phyloP scores from a whole-genome alignment of 768 basidiomycete species.

The Tricholoma bakamatsutake region DNA sequence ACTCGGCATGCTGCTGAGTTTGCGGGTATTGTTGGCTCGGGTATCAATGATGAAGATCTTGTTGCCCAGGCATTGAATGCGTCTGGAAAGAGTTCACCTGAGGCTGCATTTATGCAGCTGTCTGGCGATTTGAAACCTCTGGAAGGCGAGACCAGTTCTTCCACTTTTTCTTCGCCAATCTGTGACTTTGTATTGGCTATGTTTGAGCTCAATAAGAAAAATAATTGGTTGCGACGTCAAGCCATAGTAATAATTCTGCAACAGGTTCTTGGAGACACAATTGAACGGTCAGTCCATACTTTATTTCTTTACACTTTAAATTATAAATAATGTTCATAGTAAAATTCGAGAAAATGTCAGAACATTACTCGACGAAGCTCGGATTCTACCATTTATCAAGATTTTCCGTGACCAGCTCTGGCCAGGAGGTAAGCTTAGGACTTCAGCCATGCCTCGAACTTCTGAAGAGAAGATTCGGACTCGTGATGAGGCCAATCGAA shows the following conservation, averaged over 20 bases:
- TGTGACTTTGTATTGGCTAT: constrained; percentile 90
- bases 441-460: constrained; percentile 59
- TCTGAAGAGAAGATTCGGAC: constrained; percentile 76
- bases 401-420: constrained; percentile 73
- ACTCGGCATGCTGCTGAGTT: constrained; percentile 88
- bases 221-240: constrained; percentile 93
- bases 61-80: constrained; percentile 74
- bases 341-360: constrained; percentile 82
- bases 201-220: constrained; percentile 93
- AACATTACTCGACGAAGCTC: constrained; percentile 58
- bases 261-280: constrained; percentile 91
- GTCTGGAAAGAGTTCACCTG: constrained; percentile 57
- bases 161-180: constrained; percentile 88
- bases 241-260: constrained; percentile 96
- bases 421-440: constrained; percentile 76
- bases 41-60: constrained; percentile 77
- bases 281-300: constrained; percentile 68
- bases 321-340: constrained; percentile 34
- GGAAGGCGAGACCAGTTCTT: constrained; percentile 84
- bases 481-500: constrained; percentile 82
- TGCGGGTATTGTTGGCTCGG: constrained; percentile 75
- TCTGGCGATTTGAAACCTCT: constrained; percentile 75
- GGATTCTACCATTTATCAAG: constrained; percentile 59
- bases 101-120: constrained; percentile 67
- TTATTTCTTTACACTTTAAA: neutral